Evolutionary conservation across 176 grass and related monocot genomes (phyloP).

Genomic region (Hordeum marinum): DNA sequence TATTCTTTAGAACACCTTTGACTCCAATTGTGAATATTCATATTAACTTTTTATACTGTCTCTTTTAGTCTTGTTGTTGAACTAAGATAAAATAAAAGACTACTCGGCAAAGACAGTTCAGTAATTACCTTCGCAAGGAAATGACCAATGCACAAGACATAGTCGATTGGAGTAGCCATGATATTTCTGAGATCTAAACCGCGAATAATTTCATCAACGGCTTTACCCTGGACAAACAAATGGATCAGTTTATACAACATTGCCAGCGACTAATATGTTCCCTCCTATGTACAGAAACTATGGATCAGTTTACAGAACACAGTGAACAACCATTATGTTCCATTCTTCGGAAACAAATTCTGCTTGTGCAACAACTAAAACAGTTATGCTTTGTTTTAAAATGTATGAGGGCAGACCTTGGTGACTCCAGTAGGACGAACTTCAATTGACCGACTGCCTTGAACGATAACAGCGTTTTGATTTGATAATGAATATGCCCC

Average conservation of each 20-base stretch:
- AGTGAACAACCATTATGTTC: not conserved
- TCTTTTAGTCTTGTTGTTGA: not conserved
- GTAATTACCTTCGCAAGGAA: constrained; percentile 89
- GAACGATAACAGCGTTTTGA: constrained; percentile 76
- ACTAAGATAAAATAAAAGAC: not conserved
- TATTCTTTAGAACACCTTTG: not conserved
- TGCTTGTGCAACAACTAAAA: not conserved
- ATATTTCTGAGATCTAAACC: constrained; percentile 72
- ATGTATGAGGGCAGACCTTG: constrained; percentile 44
- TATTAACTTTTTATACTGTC: not conserved
- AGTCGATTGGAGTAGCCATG: constrained; percentile 80
- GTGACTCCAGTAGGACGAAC: constrained; percentile 78
- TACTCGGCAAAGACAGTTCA: not conserved
- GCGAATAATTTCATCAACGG: constrained; percentile 64
- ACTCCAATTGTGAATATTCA: not conserved
- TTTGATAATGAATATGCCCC: constrained; percentile 85
- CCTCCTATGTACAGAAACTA: not conserved
- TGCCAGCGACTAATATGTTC: not conserved
- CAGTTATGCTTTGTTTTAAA: not conserved
- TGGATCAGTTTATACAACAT: not conserved
- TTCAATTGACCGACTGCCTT: constrained; percentile 86
- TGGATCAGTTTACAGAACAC: not conserved
- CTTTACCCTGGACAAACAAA: constrained; percentile 57
- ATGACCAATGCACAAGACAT: constrained; percentile 83
- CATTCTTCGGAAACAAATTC: not conserved